phyloP scores from a whole-genome alignment of 2,329 filamentous ascomycete genomes.

The Diaporthe capsici region DNA sequence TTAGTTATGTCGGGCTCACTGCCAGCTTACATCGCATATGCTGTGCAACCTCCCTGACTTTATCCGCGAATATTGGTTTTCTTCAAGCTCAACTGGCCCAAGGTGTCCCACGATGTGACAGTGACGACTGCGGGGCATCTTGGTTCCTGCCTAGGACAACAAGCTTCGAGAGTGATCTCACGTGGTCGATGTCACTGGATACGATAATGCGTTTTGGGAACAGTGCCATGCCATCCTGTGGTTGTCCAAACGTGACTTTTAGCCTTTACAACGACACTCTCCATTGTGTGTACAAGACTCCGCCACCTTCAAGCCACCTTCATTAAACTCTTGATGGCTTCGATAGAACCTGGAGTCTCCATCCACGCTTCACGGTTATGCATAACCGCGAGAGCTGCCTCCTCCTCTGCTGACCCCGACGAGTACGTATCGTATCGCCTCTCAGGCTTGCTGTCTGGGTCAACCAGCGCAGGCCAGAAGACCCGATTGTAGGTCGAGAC shows the following conservation, averaged over 20 bases:
- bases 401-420: neutral
- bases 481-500: neutral
- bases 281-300: too few relatives aligned
- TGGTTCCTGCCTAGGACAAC: too few relatives aligned
- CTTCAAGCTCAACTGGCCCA: too few relatives aligned
- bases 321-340: neutral
- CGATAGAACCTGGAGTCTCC: neutral
- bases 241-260: too few relatives aligned
- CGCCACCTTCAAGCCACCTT: neutral
- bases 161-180: too few relatives aligned
- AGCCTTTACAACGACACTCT: too few relatives aligned
- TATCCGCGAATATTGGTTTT: neutral
- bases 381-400: neutral
- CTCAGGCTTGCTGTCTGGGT: neutral
- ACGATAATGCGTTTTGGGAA: too few relatives aligned
- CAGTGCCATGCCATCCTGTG: too few relatives aligned
- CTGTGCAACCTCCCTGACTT: neutral
- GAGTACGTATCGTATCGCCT: neutral
- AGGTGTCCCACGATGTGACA: too few relatives aligned
- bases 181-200: too few relatives aligned
- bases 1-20: neutral
- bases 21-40: neutral
- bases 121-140: too few relatives aligned
- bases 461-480: neutral
- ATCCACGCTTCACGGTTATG: neutral